Conservation (phyloP, 1,284 basidiomycete species). For the Inonotus obliquus region DNA sequence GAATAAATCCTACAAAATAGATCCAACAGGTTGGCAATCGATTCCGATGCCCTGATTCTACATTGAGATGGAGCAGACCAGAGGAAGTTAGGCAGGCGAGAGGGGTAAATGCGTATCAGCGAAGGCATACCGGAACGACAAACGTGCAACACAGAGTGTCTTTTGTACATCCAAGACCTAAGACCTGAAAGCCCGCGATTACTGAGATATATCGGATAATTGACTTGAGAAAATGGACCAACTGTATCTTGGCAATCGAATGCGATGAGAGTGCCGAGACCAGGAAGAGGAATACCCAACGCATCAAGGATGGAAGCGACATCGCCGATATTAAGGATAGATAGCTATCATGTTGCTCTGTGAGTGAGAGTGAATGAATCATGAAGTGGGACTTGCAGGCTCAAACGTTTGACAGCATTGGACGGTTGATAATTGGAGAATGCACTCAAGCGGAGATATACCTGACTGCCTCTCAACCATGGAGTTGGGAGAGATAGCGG, state of each 20-base stretch:
- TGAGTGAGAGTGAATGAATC: background rate
- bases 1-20: background rate
- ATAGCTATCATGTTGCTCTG: background rate
- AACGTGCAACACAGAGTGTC: background rate
- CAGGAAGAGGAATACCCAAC: background rate
- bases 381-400: background rate
- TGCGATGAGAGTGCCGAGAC: slow-evolving; percentile 3
- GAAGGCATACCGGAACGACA: slow-evolving; percentile 5
- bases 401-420: background rate
- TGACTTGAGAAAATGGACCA: background rate
- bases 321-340: background rate
- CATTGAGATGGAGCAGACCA: background rate
- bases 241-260: slow-evolving; percentile 3
- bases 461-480: too few relatives aligned
- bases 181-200: background rate
- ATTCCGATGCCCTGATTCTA: slow-evolving; percentile 8
- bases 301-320: background rate
- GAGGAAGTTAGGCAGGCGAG: background rate
- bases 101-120: too few relatives aligned
- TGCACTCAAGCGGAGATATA: too few relatives aligned
- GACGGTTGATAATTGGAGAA: too few relatives aligned
- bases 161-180: slow-evolving; percentile 3
- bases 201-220: background rate
- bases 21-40: slow-evolving; percentile 1
- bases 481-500: background rate